Evolutionary conservation across 768 basidiomycete genomes (phyloP), one percentile per base, ranked within the genome.

Genomic region (Gymnopilus dilepis): DNA sequence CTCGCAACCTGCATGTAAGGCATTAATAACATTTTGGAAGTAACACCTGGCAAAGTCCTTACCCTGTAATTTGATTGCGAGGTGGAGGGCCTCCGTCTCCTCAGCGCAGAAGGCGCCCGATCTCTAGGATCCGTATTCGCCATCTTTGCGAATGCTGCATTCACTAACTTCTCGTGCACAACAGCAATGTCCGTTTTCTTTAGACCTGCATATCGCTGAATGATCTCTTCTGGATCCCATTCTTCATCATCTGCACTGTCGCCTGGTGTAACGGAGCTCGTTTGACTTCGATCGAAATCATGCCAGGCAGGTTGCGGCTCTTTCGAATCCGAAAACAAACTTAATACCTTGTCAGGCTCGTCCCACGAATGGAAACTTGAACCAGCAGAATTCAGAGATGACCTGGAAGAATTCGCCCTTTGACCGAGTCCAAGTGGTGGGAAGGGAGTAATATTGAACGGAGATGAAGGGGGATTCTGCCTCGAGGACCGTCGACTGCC

Each of bases 321-420:
- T 24, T 85, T 84, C 8, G 77, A 71, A 54, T 84, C 83, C 34
- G 73, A 79, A 70, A 92, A 86, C 22, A 91, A 66, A 47, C 78
- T 81, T 55, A 84, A 72, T 51, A 81, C 72, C 45, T 79, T 79
- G 63, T 89, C 86, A 59, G 83, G 83, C 28, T 87, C 86, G 58
- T 92, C 90, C 83, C 83, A 87, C 4, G 92, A 92, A 70, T 94
- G 92, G 72, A 91, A 94, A 73, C 93, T 94, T 2, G 93, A 95
- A 15, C 93, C 91, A 34, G 81, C 82, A 9, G 92, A 93, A 60
- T 88, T 90, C 21, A 94, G 75, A 6, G 93, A 94, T 13, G 91
- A 90, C 28, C 87, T 83, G 28, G 92, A 94, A 6, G 90, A 90
- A 63, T 88, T 93, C 15, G 82, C 83, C 17, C 90, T 74, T 4